Conservation (phyloP, 2,329 filamentous ascomycete species). For the Ascochyta pisi region DNA sequence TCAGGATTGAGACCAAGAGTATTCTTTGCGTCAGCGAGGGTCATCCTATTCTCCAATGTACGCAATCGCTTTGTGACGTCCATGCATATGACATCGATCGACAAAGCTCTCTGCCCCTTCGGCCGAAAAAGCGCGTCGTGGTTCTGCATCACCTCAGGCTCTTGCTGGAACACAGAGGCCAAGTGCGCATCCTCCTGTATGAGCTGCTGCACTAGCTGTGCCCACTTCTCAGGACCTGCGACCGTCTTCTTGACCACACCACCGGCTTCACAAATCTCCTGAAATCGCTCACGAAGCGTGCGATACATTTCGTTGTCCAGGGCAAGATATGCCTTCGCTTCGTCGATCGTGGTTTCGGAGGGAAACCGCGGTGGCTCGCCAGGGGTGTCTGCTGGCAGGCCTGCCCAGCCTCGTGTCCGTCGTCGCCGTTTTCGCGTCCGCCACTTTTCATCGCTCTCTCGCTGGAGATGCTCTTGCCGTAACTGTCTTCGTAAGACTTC, state of each 20-base stretch:
- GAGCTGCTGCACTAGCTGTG: constrained; percentile 71
- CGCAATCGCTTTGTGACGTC: constrained; percentile 84
- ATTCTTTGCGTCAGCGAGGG: constrained; percentile 77
- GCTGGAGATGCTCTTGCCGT: constrained; percentile 55
- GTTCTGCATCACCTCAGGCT: constrained; percentile 60
- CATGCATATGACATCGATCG: constrained; percentile 79
- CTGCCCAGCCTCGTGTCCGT: constrained; percentile 71
- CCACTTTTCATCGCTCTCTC: constrained; percentile 68
- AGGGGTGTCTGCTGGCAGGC: constrained; percentile 70
- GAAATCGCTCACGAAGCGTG: constrained; percentile 70
- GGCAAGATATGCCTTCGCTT: constrained; percentile 73
- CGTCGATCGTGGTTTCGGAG: constrained; percentile 81
- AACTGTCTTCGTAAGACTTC: constrained; percentile 37
- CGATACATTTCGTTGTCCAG: constrained; percentile 70
- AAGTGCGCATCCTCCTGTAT: constrained; percentile 70
- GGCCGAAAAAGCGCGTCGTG: constrained; percentile 36
- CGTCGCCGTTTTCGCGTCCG: constrained; percentile 70
- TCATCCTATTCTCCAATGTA: constrained; percentile 69
- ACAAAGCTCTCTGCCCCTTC: constrained; percentile 67
- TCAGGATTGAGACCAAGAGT: constrained; percentile 72
- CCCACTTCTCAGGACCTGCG: constrained; percentile 76
- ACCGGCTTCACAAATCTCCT: constrained; percentile 71
- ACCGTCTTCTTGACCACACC: constrained; percentile 77
- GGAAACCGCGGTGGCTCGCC: constrained; percentile 76
- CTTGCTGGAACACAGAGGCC: constrained; percentile 64